Evolutionary conservation across 331 rosid genomes (phyloP).

Genomic region (Cucumis variabilis): DNA sequence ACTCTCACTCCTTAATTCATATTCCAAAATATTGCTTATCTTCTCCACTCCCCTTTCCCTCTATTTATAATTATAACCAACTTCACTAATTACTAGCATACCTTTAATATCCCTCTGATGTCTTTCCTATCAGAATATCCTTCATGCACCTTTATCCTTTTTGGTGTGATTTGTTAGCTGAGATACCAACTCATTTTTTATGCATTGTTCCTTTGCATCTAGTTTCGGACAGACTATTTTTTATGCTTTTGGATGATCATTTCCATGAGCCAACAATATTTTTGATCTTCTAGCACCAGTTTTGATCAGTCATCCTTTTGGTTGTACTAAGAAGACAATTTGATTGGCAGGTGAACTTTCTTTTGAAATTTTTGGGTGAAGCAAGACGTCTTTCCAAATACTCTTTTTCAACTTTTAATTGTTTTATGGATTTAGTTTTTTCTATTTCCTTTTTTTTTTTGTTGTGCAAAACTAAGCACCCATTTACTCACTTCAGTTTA

Average conservation of each 20-base stretch:
- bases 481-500: not conserved
- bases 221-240: not conserved
- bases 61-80: too few species aligned
- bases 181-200: not conserved
- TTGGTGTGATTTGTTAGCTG: not conserved
- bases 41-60: too few species aligned
- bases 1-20: too few species aligned
- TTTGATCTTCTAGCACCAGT: not conserved
- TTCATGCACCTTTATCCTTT: not conserved
- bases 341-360: too few species aligned
- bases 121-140: not conserved
- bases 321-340: too few species aligned
- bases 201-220: not conserved
- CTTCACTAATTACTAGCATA: too few species aligned
- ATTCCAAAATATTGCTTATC: too few species aligned
- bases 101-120: too few species aligned
- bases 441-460: too few species aligned
- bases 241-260: not conserved
- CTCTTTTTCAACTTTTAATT: not conserved
- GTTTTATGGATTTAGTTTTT: not conserved
- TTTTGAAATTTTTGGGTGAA: too few species aligned
- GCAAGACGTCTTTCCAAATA: not conserved
- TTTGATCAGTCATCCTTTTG: too few species aligned
- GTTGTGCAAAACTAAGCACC: not conserved
- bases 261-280: not conserved